Evolutionary conservation across 2,329 filamentous ascomycete genomes (phyloP).

Genomic region (Venturia pyrina): DNA sequence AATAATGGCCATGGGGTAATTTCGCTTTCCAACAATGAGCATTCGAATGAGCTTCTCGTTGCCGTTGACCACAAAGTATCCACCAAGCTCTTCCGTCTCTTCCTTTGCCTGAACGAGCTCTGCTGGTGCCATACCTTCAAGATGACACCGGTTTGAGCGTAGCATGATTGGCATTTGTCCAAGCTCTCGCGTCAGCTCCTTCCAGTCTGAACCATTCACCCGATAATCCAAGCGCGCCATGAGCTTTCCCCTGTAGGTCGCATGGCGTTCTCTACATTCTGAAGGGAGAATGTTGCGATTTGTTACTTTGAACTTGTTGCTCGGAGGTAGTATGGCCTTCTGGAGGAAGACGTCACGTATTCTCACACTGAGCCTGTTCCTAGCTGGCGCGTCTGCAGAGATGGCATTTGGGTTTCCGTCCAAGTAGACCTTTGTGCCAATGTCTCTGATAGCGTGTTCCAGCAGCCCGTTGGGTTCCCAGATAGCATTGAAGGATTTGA

Average conservation of each 20-base stretch:
- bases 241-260: conserved; percentile 80
- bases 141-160: conserved; percentile 81
- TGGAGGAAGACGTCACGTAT: conserved; percentile 76
- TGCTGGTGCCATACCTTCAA: conserved; percentile 75
- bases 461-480: conserved; percentile 66
- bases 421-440: conserved; percentile 78
- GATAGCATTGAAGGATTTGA: conserved; percentile 89
- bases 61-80: conserved; percentile 96
- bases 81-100: conserved; percentile 90
- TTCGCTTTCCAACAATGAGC: conserved; percentile 79
- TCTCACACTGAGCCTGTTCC: conserved; percentile 68
- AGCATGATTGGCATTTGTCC: conserved; percentile 91
- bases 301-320: conserved; percentile 67
- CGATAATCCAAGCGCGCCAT: conserved; percentile 74
- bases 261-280: conserved; percentile 89
- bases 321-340: conserved; percentile 66
- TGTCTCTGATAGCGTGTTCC: conserved; percentile 70
- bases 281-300: conserved; percentile 82
- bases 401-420: conserved; percentile 56
- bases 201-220: conserved; percentile 77
- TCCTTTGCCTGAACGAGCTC: conserved; percentile 80
- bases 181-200: conserved; percentile 73
- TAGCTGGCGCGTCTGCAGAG: conserved; percentile 43
- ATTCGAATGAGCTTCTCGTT: conserved; percentile 95
- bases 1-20: conserved; percentile 90